Evolutionary conservation across 2,329 filamentous ascomycete species (phyloP).

Genomic region (Pyricularia sp.): DNA sequence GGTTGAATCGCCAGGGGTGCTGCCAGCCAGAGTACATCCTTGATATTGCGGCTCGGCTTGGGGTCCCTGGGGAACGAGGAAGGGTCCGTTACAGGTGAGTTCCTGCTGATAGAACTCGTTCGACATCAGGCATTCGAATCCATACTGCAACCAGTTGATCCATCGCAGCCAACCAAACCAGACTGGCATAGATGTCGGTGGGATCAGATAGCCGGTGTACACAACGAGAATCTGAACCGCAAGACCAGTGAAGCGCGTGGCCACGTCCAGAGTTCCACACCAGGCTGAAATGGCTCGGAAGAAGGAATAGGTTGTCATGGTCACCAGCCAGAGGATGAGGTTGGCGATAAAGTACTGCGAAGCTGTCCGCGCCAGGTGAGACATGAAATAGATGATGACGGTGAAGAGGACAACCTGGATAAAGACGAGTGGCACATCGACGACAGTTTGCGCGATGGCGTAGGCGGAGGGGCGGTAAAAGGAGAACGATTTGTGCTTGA

Average conservation of each 20-base stretch:
- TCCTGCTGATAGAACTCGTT: conserved; percentile 36
- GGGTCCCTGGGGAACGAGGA: not conserved
- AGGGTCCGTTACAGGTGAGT: not conserved
- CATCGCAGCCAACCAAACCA: conserved; percentile 63
- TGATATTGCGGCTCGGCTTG: not conserved
- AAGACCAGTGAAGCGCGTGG: conserved; percentile 47
- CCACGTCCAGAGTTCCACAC: conserved; percentile 52
- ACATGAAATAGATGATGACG: conserved; percentile 69
- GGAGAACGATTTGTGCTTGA: conserved; percentile 35
- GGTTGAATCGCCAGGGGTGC: conserved; percentile 31
- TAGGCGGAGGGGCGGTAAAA: conserved; percentile 47
- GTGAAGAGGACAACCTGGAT: conserved; percentile 60
- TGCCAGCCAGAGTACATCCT: conserved; percentile 26
- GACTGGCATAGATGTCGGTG: conserved; percentile 53
- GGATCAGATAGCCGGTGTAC: conserved; percentile 58
- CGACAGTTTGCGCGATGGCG: conserved; percentile 44
- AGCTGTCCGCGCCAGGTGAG: conserved; percentile 55
- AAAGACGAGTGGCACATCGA: conserved; percentile 54
- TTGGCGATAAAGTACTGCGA: conserved; percentile 61
- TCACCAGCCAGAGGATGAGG: conserved; percentile 38
- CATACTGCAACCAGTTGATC: conserved; percentile 56
- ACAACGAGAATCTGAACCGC: conserved; percentile 54
- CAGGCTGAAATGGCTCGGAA: conserved; percentile 50
- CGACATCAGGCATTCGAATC: conserved; percentile 50
- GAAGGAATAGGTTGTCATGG: conserved; percentile 46